Percentiles rank a stretch among this genome's conserved stretches.
These are phyloP conservation scores for Diaporthe amygdali DNA, from an alignment of 2,329 filamentous ascomycete species.

Conservation along the genomic window DNA sequence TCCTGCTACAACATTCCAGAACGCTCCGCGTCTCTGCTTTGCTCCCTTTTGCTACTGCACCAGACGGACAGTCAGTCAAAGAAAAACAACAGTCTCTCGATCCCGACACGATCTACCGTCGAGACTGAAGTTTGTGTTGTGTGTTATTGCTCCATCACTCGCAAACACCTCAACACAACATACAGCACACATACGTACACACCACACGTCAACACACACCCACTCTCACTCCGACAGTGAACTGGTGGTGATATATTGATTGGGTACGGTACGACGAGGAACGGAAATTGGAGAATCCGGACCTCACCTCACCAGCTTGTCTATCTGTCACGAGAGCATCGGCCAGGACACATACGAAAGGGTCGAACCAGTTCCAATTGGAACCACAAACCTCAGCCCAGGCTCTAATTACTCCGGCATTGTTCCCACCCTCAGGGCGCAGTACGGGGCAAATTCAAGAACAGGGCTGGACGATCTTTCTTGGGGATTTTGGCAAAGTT, in stretches of 20 bases:
- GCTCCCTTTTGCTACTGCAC: not conserved
- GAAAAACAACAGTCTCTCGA: not conserved
- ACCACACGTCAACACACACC: not conserved
- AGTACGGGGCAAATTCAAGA: not conserved
- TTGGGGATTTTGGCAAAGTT: not conserved
- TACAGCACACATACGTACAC: not conserved
- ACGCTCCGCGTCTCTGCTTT: conserved; percentile 14
- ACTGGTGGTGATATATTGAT: not conserved
- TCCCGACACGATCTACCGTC: not conserved
- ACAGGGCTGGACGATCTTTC: conserved; percentile 1
- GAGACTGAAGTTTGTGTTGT: not conserved
- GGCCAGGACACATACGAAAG: not conserved
- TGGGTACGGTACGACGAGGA: not conserved
- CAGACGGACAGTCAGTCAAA: not conserved
- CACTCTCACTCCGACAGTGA: not conserved
- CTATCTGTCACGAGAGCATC: not conserved
- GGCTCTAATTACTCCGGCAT: not conserved
- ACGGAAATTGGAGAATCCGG: not conserved
- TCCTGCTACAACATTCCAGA: conserved; percentile 16
- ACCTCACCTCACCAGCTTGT: not conserved
- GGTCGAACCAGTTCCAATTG: not conserved
- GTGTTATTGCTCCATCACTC: not conserved
- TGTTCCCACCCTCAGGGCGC: not conserved
- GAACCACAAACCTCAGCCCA: not conserved
- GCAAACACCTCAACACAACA: not conserved